phyloP scores from a whole-genome alignment of 2,329 filamentous ascomycete species.

The Chaetomium globosum region DNA sequence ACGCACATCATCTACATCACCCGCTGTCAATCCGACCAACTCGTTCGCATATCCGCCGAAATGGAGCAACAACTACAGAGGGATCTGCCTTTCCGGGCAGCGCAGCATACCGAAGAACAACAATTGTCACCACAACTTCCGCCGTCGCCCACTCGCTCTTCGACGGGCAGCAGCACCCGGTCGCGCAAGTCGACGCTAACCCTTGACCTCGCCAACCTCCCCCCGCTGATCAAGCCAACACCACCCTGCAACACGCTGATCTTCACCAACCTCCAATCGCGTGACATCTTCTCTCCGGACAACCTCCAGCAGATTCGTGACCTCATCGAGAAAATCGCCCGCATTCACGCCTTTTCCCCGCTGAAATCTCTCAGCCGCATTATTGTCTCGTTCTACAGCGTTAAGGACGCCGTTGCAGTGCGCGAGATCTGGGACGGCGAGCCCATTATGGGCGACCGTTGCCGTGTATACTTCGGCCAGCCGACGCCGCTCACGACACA shows the following conservation, averaged over 20 bases:
- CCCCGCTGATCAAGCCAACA: constrained; percentile 69
- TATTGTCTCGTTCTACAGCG: constrained; percentile 74
- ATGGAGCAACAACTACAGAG: constrained; percentile 30
- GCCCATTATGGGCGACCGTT: constrained; percentile 68
- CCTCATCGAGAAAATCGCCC: constrained; percentile 69
- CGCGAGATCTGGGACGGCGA: constrained; percentile 75
- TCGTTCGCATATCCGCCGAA: constrained; percentile 2
- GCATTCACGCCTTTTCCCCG: constrained; percentile 76
- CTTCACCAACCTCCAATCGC: constrained; percentile 76
- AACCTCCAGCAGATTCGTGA: constrained; percentile 74
- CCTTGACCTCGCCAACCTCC: constrained; percentile 73
- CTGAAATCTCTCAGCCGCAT: constrained; percentile 83
- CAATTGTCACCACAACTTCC: constrained; percentile 27
- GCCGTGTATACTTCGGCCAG: constrained; percentile 70
- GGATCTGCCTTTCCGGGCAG: constrained; percentile 16
- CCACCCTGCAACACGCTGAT: constrained; percentile 81
- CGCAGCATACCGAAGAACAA: constrained; percentile 16
- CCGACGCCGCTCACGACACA: constrained; percentile 57
- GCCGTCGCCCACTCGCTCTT: constrained; percentile 45
- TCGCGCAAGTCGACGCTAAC: constrained; percentile 60
- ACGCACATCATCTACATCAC: not conserved
- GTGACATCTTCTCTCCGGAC: constrained; percentile 71
- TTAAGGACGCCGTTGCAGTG: constrained; percentile 69
- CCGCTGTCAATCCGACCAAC: not conserved
- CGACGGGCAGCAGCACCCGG: constrained; percentile 51